phyloP scores from a whole-genome alignment of 176 grass and related monocot genomes.

The Oryza officinalis region DNA sequence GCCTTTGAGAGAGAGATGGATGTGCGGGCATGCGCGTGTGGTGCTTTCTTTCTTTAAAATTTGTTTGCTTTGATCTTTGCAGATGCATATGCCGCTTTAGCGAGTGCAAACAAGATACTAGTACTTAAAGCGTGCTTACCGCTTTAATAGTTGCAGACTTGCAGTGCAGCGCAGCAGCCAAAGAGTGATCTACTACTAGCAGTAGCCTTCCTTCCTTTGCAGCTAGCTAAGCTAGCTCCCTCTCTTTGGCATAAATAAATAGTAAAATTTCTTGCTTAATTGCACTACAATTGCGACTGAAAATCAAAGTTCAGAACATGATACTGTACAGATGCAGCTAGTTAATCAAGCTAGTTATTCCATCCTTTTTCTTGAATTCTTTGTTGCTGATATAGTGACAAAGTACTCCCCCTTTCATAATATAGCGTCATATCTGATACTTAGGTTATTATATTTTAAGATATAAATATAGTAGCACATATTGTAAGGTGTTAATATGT shows the following conservation, averaged over 20 bases:
- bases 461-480: too few species aligned
- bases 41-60: background rate
- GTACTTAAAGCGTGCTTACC: conserved; percentile 24
- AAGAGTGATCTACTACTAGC: background rate
- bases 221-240: background rate
- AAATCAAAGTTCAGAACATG: background rate
- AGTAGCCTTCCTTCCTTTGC: background rate
- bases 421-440: too few species aligned
- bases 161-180: background rate
- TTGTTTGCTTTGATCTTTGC: conserved; percentile 1
- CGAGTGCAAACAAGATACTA: conserved; percentile 33
- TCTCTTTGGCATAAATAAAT: background rate
- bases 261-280: background rate
- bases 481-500: too few species aligned
- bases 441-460: too few species aligned
- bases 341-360: too few species aligned
- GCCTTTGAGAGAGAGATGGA: background rate
- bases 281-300: background rate
- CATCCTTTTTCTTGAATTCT: too few species aligned
- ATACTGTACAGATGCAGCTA: too few species aligned
- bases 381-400: too few species aligned
- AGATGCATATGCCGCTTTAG: conserved; percentile 25
- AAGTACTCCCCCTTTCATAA: too few species aligned
- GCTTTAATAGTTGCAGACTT: conserved; percentile 14
- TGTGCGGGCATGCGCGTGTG: background rate